phyloP scores from a whole-genome alignment of 768 basidiomycete species.

The Pisolithus microcarpus region DNA sequence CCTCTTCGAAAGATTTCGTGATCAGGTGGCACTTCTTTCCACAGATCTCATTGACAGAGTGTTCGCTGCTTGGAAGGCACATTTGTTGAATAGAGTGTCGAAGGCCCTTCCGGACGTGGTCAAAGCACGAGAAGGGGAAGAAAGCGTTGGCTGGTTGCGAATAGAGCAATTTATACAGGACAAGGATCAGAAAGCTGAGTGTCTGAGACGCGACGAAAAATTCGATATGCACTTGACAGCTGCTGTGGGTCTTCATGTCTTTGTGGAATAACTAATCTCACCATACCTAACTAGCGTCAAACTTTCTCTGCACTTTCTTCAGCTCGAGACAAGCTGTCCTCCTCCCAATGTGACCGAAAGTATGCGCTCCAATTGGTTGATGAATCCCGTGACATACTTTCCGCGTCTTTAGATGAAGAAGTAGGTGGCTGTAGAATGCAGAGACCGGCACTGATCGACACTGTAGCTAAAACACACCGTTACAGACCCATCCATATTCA shows the following conservation, averaged over 20 bases:
- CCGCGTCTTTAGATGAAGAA: conserved; percentile 65
- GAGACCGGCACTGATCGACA: conserved; percentile 4
- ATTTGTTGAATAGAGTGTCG: conserved; percentile 54
- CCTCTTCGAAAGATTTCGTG: conserved; percentile 55
- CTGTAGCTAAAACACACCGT: conserved; percentile 69
- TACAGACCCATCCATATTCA: conserved; percentile 80
- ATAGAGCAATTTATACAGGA: conserved; percentile 45
- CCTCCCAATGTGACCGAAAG: conserved; percentile 35
- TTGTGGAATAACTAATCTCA: conserved; percentile 8
- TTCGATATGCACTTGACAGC: conserved; percentile 83
- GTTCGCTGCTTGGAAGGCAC: conserved; percentile 56
- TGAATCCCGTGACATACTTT: conserved; percentile 70
- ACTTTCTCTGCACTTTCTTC: conserved; percentile 45
- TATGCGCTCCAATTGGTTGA: conserved; percentile 57
- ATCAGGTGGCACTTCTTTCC: conserved; percentile 48
- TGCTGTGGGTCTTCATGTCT: conserved; percentile 47
- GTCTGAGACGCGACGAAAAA: conserved; percentile 79
- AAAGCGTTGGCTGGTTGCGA: conserved; percentile 50
- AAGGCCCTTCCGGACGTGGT: conserved; percentile 53
- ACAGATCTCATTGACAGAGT: conserved; percentile 51
- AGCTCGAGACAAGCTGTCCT: conserved; percentile 40
- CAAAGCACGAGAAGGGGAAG: conserved; percentile 40
- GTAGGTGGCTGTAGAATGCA: conserved; percentile 31
- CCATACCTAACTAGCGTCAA: conserved; percentile 33
- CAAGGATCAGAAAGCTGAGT: conserved; percentile 60